Evolutionary conservation across 371 early-diverging fungal species (phyloP), one percentile per base, ranked within the genome.

Genomic region (Mortierella sp.): DNA sequence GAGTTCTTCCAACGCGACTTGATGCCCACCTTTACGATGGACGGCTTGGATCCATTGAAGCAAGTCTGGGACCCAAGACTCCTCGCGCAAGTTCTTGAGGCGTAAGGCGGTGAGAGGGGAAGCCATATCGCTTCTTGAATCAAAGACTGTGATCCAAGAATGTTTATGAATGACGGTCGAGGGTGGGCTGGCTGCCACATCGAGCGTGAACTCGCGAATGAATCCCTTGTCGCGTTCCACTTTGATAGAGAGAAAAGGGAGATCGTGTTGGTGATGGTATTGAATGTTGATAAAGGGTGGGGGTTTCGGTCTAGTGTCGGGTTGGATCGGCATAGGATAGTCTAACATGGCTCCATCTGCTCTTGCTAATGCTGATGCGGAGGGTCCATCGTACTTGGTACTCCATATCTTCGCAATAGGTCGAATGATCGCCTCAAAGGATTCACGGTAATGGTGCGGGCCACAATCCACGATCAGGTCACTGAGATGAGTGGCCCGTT

Each of bases 51-150:
- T 43, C 43, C 34, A 27, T 9, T 26, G 3, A 8, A 43, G n/a
- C 16, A 55, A 12, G 12, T 24, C 34, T 5, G 43, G 16, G 10
- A 30, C 21, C 55, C 55, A 55, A 26, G 24, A 24, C 26, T 30
- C 26, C 8, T 55, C 55, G 7, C 26, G 19, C 43, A 43, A 7
- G n/a, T 19, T 26, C 55, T 27, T 55, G 55, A 55, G 26, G 10
- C 43, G 21, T 18, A 55, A 26, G 1, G 45, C 18, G 42, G 55
- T 55, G 26, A 55, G 14, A 18, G 55, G 23, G 18, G 43, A 55
- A 23, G 30, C 38, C n/a, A 16, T 39, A 30, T 24, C 13, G 21
- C 42, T 42, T 26, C 2, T 27, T 2, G 26, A 26, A 18, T 43
- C 26, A 26, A 27, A 34, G 34, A 34, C 34, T 10, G 4, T 34